Percentiles rank a stretch among this genome's conserved stretches.
Conservation (phyloP, 192 early-diverging fungal species). For the Gaertneriomyces sp. region DNA sequence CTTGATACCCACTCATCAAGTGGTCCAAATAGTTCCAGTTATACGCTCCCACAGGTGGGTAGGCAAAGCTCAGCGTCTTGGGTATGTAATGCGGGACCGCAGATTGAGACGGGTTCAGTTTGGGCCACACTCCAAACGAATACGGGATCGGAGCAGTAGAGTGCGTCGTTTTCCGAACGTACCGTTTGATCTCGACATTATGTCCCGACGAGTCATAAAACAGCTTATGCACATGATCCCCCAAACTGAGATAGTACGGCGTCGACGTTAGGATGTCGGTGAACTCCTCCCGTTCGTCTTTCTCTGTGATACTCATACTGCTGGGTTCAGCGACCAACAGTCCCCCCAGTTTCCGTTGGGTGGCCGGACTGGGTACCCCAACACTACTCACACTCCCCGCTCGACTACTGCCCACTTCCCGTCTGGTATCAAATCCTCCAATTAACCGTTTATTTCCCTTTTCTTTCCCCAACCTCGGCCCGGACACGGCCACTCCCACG, state of each 20-base stretch:
- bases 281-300: constrained; percentile 13
- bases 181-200: constrained; percentile 85
- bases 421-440: neutral
- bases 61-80: constrained; percentile 61
- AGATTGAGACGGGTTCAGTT: constrained; percentile 39
- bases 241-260: constrained; percentile 78
- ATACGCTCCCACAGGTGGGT: constrained; percentile 72
- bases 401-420: too few relatives aligned
- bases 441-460: neutral
- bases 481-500: neutral
- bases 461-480: neutral
- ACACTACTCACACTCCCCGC: too few relatives aligned
- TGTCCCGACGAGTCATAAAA: constrained; percentile 62
- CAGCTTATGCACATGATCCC: constrained; percentile 84
- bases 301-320: neutral
- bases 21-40: constrained; percentile 95
- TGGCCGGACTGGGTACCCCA: neutral
- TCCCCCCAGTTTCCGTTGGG: neutral
- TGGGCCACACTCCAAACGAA: constrained; percentile 82
- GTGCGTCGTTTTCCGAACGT: constrained; percentile 67
- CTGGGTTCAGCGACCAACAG: neutral
- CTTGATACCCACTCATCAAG: constrained; percentile 81
- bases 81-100: constrained; percentile 46
- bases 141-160: constrained; percentile 60
- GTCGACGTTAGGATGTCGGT: constrained; percentile 29